A percentile compares a stretch with the other conserved stretches of the same genome.
Evolutionary conservation across 2,329 filamentous ascomycete genomes (phyloP).

Genomic region (Clonostachys byssicola): DNA sequence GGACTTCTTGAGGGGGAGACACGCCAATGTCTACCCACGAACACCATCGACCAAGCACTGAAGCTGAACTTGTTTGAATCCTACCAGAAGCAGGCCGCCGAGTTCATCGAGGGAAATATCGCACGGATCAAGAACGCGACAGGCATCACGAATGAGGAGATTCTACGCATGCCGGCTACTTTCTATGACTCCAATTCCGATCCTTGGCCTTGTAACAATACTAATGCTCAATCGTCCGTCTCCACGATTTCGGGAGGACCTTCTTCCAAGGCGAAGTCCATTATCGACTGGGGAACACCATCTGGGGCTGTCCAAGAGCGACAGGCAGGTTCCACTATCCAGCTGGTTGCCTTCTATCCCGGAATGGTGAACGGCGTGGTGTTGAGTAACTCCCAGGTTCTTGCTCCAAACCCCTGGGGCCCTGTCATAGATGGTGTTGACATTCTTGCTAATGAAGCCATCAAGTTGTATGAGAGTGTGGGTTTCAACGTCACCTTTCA

Average conservation of each 20-base stretch:
- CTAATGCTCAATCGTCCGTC: background rate
- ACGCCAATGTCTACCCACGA: slow-evolving; percentile 4
- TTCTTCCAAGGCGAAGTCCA: background rate
- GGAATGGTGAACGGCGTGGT: slow-evolving; percentile 13
- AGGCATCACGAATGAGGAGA: slow-evolving; percentile 12
- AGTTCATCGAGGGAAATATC: slow-evolving; percentile 13
- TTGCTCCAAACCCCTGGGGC: slow-evolving; percentile 17
- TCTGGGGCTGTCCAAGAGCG: background rate
- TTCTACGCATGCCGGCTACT: slow-evolving; percentile 10
- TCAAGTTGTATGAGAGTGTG: slow-evolving; percentile 10
- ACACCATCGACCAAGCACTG: slow-evolving; percentile 10
- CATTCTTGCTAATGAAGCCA: slow-evolving; percentile 11
- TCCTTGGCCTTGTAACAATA: background rate
- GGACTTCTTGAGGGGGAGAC: background rate
- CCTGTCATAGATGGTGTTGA: slow-evolving; percentile 16
- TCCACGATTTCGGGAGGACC: background rate
- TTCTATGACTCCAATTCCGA: slow-evolving; percentile 6
- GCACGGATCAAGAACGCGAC: slow-evolving; percentile 13
- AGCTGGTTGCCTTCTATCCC: slow-evolving; percentile 6
- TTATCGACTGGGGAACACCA: slow-evolving; percentile 1
- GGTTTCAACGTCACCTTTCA: slow-evolving; percentile 12
- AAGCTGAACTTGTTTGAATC: slow-evolving; percentile 2
- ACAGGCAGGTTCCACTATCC: background rate
- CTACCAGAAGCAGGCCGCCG: slow-evolving; percentile 5
- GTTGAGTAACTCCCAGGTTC: slow-evolving; percentile 4